phyloP scores from a whole-genome alignment of 345 rosid genomes.

The Pseudoturritis turrita region DNA sequence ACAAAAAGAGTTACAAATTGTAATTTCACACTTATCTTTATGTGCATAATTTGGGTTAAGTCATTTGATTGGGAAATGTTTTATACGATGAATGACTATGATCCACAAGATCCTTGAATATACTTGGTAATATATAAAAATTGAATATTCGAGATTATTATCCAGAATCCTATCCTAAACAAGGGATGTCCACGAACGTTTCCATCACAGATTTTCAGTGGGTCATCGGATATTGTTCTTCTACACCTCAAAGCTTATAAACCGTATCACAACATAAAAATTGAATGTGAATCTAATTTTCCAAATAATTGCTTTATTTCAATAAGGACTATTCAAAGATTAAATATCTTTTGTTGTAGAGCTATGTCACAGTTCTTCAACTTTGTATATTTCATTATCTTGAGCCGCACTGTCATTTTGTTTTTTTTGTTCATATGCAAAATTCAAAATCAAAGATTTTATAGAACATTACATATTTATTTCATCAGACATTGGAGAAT shows the following conservation, averaged over 20 bases:
- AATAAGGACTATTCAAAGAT: background rate
- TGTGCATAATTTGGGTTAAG: background rate
- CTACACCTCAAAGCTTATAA: background rate
- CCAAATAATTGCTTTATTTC: background rate
- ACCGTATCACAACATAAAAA: background rate
- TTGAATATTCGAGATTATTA: slow-evolving; percentile 17
- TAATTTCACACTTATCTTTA: background rate
- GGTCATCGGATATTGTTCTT: slow-evolving; percentile 15
- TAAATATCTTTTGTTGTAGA: background rate
- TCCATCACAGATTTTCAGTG: slow-evolving; percentile 22
- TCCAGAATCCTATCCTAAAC: slow-evolving; percentile 21
- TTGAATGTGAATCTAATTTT: background rate
- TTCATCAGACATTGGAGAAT: slow-evolving; percentile 25
- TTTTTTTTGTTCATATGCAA: background rate
- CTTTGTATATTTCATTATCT: background rate
- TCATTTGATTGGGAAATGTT: background rate
- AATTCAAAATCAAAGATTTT: background rate
- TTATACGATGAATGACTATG: background rate
- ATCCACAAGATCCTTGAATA: slow-evolving; percentile 13
- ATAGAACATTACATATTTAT: slow-evolving; percentile 28
- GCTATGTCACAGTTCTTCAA: background rate
- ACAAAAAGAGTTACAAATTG: background rate
- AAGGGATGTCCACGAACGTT: slow-evolving; percentile 18
- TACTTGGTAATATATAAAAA: background rate
- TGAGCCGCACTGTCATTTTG: background rate